Conservation (phyloP, 306 rosid species). For the Cucumis hystrix region DNA sequence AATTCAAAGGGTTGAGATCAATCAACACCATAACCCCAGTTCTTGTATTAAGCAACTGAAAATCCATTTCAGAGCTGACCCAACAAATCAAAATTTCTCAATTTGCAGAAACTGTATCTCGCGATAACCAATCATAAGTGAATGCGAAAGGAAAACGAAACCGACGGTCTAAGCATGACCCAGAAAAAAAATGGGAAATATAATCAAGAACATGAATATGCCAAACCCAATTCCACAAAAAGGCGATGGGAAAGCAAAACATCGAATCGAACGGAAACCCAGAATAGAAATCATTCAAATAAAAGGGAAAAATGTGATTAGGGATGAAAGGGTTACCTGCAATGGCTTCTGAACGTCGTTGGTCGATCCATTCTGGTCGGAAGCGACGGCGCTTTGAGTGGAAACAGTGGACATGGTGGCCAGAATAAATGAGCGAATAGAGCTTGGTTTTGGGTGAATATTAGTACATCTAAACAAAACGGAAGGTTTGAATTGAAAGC, state of each 20-base stretch:
- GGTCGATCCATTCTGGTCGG: constrained; percentile 17
- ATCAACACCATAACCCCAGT: not conserved
- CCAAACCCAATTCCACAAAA: not conserved
- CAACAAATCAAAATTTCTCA: not conserved
- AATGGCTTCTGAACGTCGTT: constrained; percentile 17
- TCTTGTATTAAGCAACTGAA: not conserved
- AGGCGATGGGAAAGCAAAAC: not conserved
- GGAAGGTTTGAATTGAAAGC: constrained; percentile 15
- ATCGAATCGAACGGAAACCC: not conserved
- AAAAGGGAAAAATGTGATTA: not conserved
- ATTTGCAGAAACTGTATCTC: not conserved
- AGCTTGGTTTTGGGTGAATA: not conserved
- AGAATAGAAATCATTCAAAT: not conserved
- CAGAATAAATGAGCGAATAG: constrained; percentile 16
- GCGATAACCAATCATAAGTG: not conserved
- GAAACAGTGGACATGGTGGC: constrained; percentile 66
- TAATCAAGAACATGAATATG: not conserved
- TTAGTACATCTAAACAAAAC: constrained; percentile 13
- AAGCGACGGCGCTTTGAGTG: constrained; percentile 18
- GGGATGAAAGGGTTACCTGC: constrained; percentile 31
- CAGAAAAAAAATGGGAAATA: not conserved
- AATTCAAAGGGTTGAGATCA: not conserved
- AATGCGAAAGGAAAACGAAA: not conserved
- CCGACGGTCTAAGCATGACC: not conserved
- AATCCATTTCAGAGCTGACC: not conserved